Evolutionary conservation across 768 basidiomycete species (phyloP).

Genomic region (Podaxis sp.): DNA sequence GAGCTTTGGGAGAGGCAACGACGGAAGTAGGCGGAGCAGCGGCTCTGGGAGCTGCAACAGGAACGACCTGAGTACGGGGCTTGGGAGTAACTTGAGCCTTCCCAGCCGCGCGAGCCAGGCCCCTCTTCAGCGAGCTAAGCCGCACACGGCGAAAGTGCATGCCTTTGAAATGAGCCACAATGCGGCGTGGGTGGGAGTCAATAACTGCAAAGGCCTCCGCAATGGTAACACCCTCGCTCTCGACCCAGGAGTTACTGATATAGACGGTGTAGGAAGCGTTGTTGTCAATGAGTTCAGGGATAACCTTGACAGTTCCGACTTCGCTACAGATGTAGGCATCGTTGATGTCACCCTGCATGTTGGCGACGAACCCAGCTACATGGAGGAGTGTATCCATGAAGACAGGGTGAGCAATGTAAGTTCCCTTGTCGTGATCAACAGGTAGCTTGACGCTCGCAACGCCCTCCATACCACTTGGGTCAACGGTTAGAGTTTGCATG

Average conservation of each 20-base stretch:
- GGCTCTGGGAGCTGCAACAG: neutral
- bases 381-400: slow-evolving; percentile 71
- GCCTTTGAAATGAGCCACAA: slow-evolving; percentile 57
- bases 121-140: slow-evolving; percentile 45
- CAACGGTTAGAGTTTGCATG: slow-evolving; percentile 53
- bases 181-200: slow-evolving; percentile 42
- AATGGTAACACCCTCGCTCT: slow-evolving; percentile 16
- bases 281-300: slow-evolving; percentile 31
- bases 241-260: slow-evolving; percentile 11
- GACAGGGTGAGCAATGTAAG: slow-evolving; percentile 48
- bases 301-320: slow-evolving; percentile 45
- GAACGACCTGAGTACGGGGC: neutral
- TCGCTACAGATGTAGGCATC: slow-evolving; percentile 66
- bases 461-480: slow-evolving; percentile 58
- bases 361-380: slow-evolving; percentile 67
- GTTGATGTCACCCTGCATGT: slow-evolving; percentile 46
- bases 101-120: slow-evolving; percentile 36
- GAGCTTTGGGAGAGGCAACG: neutral
- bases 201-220: slow-evolving; percentile 33
- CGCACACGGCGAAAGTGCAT: slow-evolving; percentile 59
- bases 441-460: slow-evolving; percentile 43
- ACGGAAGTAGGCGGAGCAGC: neutral
- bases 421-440: slow-evolving; percentile 8
- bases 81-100: neutral
- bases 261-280: slow-evolving; percentile 23